phyloP scores from a whole-genome alignment of 345 rosid genomes.

The Brassica juncea region DNA sequence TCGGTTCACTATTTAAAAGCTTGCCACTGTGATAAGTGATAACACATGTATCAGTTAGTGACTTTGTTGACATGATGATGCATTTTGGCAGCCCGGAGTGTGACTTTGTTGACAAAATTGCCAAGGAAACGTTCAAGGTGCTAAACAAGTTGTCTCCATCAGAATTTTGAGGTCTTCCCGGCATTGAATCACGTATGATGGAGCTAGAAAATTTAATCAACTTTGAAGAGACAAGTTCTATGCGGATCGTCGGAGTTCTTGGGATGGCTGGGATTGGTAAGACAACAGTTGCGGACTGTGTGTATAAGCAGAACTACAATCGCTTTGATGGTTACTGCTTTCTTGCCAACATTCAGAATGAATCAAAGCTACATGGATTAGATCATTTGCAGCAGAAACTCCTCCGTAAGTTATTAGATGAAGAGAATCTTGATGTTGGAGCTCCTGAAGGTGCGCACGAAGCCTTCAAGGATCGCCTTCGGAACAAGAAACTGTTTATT shows the following conservation, averaged over 20 bases:
- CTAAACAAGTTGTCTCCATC: conserved; percentile 28
- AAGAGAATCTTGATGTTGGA: conserved; percentile 3
- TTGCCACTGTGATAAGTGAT: too few species aligned
- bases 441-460: background rate
- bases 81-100: conserved; percentile 29
- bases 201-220: background rate
- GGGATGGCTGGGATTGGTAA: conserved; percentile 42
- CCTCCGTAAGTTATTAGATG: background rate
- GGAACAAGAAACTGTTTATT: conserved; percentile 3
- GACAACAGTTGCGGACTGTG: conserved; percentile 13
- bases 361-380: background rate
- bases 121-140: conserved; percentile 20
- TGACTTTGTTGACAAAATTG: conserved; percentile 31
- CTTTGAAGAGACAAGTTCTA: background rate
- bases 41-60: too few species aligned
- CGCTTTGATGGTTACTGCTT: conserved; percentile 13
- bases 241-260: conserved; percentile 30
- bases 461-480: background rate
- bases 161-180: conserved; percentile 17
- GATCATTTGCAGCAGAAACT: conserved; percentile 1
- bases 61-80: background rate
- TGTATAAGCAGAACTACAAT: background rate
- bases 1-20: too few species aligned
- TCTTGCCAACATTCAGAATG: background rate
- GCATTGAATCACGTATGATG: conserved; percentile 1